Percentiles rank a stretch among this genome's conserved stretches.
phyloP scores from a whole-genome alignment of 2,329 filamentous ascomycete species.

The Coniochaeta sp. region DNA sequence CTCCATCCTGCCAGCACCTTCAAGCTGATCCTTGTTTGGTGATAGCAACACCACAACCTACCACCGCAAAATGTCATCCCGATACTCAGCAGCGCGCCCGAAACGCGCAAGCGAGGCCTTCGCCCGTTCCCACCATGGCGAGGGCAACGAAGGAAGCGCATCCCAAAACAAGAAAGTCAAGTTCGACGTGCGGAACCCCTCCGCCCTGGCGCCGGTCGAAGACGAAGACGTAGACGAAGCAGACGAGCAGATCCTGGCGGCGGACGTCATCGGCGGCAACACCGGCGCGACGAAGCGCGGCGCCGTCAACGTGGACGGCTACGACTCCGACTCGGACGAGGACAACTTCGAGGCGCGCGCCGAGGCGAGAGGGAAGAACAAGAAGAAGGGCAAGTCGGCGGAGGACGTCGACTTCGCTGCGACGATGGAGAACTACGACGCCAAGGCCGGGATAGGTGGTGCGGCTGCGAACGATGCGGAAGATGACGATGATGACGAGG shows the following conservation, averaged over 20 bases:
- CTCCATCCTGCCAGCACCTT: background rate
- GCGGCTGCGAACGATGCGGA: slow-evolving; percentile 23
- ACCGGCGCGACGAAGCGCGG: slow-evolving; percentile 77
- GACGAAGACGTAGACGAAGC: slow-evolving; percentile 41
- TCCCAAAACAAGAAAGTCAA: slow-evolving; percentile 71
- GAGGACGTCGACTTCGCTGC: slow-evolving; percentile 41
- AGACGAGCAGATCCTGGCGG: slow-evolving; percentile 66
- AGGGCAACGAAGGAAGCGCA: slow-evolving; percentile 32
- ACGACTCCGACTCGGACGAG: slow-evolving; percentile 89
- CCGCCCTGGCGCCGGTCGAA: slow-evolving; percentile 75
- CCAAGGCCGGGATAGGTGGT: slow-evolving; percentile 27
- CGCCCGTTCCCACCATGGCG: slow-evolving; percentile 64
- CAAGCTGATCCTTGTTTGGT: background rate
- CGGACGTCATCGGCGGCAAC: slow-evolving; percentile 82
- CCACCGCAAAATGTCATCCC: slow-evolving; percentile 22
- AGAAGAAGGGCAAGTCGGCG: slow-evolving; percentile 16
- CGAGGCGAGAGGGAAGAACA: slow-evolving; percentile 42
- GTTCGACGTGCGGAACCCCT: slow-evolving; percentile 93
- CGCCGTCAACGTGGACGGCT: slow-evolving; percentile 93
- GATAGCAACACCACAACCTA: background rate
- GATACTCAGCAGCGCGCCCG: slow-evolving; percentile 62
- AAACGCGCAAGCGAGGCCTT: slow-evolving; percentile 81
- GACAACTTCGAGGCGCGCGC: slow-evolving; percentile 79
- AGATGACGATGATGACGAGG: slow-evolving; percentile 54
- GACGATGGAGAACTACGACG: slow-evolving; percentile 48